These are phyloP conservation scores for Suillus fuscotomentosus DNA, from an alignment of 768 basidiomycete genomes.

Conservation along the genomic window DNA sequence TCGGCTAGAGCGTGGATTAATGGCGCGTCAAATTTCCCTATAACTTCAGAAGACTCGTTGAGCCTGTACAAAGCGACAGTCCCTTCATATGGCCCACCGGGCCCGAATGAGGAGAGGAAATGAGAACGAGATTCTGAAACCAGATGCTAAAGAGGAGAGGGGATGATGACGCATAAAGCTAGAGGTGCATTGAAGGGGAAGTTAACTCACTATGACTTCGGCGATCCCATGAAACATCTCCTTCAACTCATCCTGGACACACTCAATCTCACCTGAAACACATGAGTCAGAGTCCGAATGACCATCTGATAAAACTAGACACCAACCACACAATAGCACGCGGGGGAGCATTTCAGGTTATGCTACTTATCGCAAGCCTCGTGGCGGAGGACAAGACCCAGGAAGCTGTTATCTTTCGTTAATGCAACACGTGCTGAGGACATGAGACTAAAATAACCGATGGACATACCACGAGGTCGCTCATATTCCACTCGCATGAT, in stretches of 20 bases:
- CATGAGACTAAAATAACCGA: not conserved
- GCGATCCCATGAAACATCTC: slow-evolving; percentile 60
- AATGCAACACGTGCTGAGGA: not conserved
- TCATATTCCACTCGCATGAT: not conserved
- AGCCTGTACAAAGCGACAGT: slow-evolving; percentile 77
- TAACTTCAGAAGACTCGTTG: slow-evolving; percentile 56
- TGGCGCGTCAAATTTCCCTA: slow-evolving; percentile 77
- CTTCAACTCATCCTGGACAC: slow-evolving; percentile 72
- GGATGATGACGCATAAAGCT: not conserved
- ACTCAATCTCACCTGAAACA: slow-evolving; percentile 58
- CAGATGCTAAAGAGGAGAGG: slow-evolving; percentile 35
- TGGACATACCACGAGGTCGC: slow-evolving; percentile 21
- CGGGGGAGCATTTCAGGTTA: slow-evolving; percentile 10
- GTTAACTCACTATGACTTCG: slow-evolving; percentile 63
- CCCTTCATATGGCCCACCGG: slow-evolving; percentile 67
- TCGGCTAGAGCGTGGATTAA: slow-evolving; percentile 62
- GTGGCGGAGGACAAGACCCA: not conserved
- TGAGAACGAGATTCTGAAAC: slow-evolving; percentile 59
- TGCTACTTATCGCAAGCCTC: not conserved
- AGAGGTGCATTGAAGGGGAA: not conserved
- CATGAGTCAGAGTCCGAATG: no score
- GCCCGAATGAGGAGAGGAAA: slow-evolving; percentile 59
- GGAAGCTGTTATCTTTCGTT: not conserved
- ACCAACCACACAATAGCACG: slow-evolving; percentile 23
- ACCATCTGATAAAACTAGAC: not conserved